A percentile compares a stretch with the other conserved stretches of the same genome.
These are phyloP conservation scores for Puccinellia tenuiflora DNA, from an alignment of 176 grass and related monocot genomes.

Conservation along the genomic window DNA sequence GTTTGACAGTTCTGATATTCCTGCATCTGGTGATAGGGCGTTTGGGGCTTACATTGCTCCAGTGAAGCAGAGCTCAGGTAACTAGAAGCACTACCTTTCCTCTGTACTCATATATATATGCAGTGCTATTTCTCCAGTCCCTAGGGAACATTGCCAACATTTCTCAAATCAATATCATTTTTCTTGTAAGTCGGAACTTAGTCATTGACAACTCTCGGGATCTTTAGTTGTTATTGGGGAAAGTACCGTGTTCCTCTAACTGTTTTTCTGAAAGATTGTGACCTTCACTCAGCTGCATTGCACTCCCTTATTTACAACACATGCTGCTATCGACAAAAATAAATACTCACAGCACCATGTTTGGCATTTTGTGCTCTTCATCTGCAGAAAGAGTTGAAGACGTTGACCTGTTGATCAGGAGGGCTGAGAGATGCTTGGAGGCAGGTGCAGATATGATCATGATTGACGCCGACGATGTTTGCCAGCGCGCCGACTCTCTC, in stretches of 20 bases:
- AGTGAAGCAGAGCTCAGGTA: slow-evolving; percentile 49
- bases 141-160: background rate
- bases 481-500: slow-evolving; percentile 47
- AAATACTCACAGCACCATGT: too few relatives aligned
- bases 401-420: slow-evolving; percentile 78
- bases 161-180: background rate
- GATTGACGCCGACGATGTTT: slow-evolving; percentile 76
- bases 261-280: background rate
- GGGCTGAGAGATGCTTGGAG: slow-evolving; percentile 86
- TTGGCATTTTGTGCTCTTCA: background rate
- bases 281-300: background rate
- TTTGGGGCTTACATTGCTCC: slow-evolving; percentile 75
- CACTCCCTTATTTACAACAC: background rate
- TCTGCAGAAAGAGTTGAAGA: slow-evolving; percentile 70
- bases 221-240: too few relatives aligned
- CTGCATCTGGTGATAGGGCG: slow-evolving; percentile 56
- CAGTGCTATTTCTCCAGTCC: background rate
- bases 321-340: too few relatives aligned
- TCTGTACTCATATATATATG: background rate
- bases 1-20: slow-evolving; percentile 83
- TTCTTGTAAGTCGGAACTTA: too few relatives aligned
- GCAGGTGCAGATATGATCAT: slow-evolving; percentile 81
- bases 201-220: background rate
- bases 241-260: background rate
- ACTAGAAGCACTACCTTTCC: background rate